phyloP scores from a whole-genome alignment of 169 alveolate genomes.

The Plasmodium blacklocki region DNA sequence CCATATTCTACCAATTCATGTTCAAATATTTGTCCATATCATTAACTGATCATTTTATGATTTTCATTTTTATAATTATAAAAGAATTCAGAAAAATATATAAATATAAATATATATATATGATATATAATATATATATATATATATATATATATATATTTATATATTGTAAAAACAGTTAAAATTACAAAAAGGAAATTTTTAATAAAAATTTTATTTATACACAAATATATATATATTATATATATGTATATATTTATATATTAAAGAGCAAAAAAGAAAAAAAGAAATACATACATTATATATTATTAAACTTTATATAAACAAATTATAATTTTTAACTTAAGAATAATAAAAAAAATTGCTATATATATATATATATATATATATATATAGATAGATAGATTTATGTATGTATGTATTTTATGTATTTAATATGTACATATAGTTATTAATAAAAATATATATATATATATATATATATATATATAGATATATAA shows the following conservation, averaged over 20 bases:
- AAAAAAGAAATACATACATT: not conserved
- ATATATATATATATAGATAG: conserved; percentile 8
- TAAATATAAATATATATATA: too few species aligned
- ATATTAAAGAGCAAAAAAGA: conserved; percentile 36
- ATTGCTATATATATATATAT: conserved; percentile 7
- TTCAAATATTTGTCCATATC: too few species aligned
- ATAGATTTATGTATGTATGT: not conserved
- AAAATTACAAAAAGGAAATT: conserved; percentile 24
- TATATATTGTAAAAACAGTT: conserved; percentile 4
- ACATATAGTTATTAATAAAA: not conserved
- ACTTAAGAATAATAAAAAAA: conserved; percentile 9
- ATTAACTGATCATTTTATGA: too few species aligned
- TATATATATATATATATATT: too few species aligned
- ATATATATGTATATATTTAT: not conserved
- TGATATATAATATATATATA: too few species aligned
- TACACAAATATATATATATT: not conserved
- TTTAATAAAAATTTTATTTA: not conserved
- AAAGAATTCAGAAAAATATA: too few species aligned
- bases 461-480: conserved; percentile 13
- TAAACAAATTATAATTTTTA: conserved; percentile 31
- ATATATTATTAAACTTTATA: not conserved
- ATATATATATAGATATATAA: conserved; percentile 18
- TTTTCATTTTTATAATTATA: too few species aligned
- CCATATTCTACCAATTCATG: too few species aligned
- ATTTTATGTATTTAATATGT: not conserved